Conservation (phyloP, 1,139 yeast species). For the Debaryomyces subglobosus region DNA sequence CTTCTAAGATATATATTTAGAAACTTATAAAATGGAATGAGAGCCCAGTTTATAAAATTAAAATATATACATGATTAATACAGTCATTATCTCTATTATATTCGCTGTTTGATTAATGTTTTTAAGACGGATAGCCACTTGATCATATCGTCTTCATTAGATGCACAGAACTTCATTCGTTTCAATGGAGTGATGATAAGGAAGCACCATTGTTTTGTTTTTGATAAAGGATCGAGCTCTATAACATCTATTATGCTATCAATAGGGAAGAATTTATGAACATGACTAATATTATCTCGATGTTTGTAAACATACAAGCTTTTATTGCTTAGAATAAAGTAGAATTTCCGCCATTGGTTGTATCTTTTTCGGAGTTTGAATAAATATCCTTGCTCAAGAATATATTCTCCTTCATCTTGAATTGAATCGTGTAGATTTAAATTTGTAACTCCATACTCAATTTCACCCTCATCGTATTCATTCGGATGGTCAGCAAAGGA, state of each 20-base stretch:
- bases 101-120: conserved; percentile 13
- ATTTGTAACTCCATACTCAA: neutral
- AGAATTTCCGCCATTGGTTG: conserved; percentile 52
- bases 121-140: conserved; percentile 55
- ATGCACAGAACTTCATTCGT: conserved; percentile 47
- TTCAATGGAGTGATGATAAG: conserved; percentile 51
- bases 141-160: conserved; percentile 49
- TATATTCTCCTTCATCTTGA: conserved; percentile 28
- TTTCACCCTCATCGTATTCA: conserved; percentile 4
- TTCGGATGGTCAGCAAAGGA: conserved; percentile 7
- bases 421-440: neutral
- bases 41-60: neutral
- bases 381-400: conserved; percentile 46
- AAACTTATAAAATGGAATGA: neutral
- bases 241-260: conserved; percentile 52
- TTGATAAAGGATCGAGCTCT: conserved; percentile 53
- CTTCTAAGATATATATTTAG: neutral
- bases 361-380: conserved; percentile 43
- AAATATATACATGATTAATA: neutral
- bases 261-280: conserved; percentile 34
- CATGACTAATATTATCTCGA: conserved; percentile 17
- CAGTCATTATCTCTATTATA: neutral
- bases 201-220: conserved; percentile 48
- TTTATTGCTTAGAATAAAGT: conserved; percentile 46
- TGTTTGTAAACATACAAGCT: conserved; percentile 45